Evolutionary conservation across 768 basidiomycete species (phyloP), one percentile per base, ranked within the genome.

Genomic region (Leccinum truebloodii): DNA sequence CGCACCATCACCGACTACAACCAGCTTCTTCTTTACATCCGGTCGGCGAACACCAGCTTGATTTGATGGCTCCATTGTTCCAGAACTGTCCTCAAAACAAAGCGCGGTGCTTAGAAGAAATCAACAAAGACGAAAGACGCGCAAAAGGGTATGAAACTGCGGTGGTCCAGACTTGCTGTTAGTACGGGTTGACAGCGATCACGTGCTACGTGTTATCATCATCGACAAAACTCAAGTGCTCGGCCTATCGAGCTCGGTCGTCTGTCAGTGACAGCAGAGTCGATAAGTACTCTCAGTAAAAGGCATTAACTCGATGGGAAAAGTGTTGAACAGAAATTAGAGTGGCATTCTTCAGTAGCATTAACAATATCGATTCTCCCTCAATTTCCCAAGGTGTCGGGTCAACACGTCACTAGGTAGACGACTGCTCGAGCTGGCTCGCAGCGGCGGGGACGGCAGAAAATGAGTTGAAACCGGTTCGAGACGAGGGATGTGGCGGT

Each of bases 1-100:
- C 82, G 79, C 75, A 88, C 92, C 92, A 73, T 94, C 92, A 61
- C 90, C 91, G 37, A 93, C 91, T 50, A 94, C 92, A 55, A 94
- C 92, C 46, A 94, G 83, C 73, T 94, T 94, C 69, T 86, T 85
- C 79, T 94, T 94, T 62, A 89, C 69, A 70, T 94, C 92, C 59
- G 92, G 92, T 70, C 88, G 77, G 62, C 85, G 80, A 64, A 73
- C 64, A 32, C 61, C 61, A 54, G 63, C 60, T 55, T 72, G 71
- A 9, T 65, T 67, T 46, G 67, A 64, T 4, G 70, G 51, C 4
- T 74, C 73, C 73, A 74, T 74, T 28, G 26, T 53, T 10, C 34
- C 61, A n/a, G 28, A 57, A 34, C 14, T 48, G 39, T 28, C 59
- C 53, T 30, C 18, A 37, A 55, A 37, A 54, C 53, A 10, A 52